These are phyloP conservation scores for Epichloe amarillans DNA, from an alignment of 2,329 filamentous ascomycete species.

Conservation along the genomic window DNA sequence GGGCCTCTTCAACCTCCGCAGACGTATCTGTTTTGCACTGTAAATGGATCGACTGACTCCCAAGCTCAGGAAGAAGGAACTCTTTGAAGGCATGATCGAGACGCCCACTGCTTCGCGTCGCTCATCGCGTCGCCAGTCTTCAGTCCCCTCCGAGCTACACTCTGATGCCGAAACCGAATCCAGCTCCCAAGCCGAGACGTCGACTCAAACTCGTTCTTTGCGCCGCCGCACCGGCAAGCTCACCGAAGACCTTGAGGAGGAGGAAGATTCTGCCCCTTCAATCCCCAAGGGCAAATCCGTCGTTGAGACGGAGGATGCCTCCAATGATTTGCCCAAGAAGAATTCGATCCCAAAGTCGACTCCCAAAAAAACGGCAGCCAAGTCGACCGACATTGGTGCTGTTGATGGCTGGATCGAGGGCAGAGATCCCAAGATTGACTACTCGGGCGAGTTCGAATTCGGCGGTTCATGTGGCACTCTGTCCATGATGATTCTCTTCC, in stretches of 20 bases:
- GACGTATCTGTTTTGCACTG: background rate
- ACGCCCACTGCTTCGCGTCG: conserved; percentile 31
- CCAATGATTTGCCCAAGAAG: conserved; percentile 14
- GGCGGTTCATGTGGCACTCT: conserved; percentile 71
- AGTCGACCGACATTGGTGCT: conserved; percentile 10
- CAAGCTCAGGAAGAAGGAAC: conserved; percentile 41
- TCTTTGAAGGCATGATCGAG: conserved; percentile 48
- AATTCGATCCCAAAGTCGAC: background rate
- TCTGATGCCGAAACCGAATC: conserved; percentile 37
- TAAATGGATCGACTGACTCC: conserved; percentile 1
- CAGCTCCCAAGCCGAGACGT: conserved; percentile 31
- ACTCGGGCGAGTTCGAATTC: conserved; percentile 63
- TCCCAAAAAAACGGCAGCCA: conserved; percentile 6
- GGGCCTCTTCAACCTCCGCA: background rate
- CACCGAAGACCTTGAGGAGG: conserved; percentile 35
- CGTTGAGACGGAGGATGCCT: conserved; percentile 8
- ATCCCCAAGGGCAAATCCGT: conserved; percentile 20
- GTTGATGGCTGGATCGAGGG: conserved; percentile 46
- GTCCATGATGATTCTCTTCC: conserved; percentile 84
- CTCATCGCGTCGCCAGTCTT: conserved; percentile 36
- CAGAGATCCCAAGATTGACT: conserved; percentile 48
- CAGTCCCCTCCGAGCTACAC: conserved; percentile 26
- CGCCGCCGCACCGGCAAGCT: conserved; percentile 38
- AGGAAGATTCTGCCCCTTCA: conserved; percentile 20
- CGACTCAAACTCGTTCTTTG: conserved; percentile 20